A percentile compares a stretch with the other conserved stretches of the same genome.
Conservation (phyloP, 2,329 filamentous ascomycete genomes). For the Thelonectria blattea region DNA sequence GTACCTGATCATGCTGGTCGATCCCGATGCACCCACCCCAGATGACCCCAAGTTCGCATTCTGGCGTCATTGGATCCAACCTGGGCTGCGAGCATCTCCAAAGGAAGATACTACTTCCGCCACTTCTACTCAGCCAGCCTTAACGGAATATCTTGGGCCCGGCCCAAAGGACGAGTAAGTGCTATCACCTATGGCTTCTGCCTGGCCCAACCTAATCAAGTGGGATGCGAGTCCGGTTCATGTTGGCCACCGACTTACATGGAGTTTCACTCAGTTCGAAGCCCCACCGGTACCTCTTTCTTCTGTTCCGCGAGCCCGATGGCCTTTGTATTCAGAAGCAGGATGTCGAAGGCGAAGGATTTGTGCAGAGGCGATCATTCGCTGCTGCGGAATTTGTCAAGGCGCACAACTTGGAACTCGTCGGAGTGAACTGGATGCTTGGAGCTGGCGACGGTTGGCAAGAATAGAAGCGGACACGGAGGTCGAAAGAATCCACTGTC, state of each 20-base stretch:
- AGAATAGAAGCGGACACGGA: constrained; percentile 19
- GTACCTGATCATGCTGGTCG: constrained; percentile 57
- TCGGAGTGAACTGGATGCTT: constrained; percentile 54
- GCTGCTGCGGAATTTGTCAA: constrained; percentile 47
- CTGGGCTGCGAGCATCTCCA: constrained; percentile 45
- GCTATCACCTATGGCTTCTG: not conserved
- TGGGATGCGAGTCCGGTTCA: not conserved
- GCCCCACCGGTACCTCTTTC: constrained; percentile 55
- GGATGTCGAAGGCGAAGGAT: constrained; percentile 55
- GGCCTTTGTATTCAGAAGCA: constrained; percentile 44
- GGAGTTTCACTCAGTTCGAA: constrained; percentile 44
- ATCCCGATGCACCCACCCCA: constrained; percentile 61
- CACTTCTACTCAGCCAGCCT: constrained; percentile 40
- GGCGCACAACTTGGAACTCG: constrained; percentile 47
- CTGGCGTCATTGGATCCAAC: constrained; percentile 61
- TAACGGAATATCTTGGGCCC: constrained; percentile 53
- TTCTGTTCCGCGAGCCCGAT: constrained; percentile 50
- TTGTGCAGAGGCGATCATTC: constrained; percentile 52
- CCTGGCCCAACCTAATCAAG: not conserved
- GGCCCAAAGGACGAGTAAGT: constrained; percentile 55
- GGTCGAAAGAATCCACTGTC: too few species aligned
- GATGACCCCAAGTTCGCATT: constrained; percentile 61
- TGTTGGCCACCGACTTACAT: not conserved
- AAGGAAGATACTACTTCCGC: constrained; percentile 29
- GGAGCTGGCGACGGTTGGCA: constrained; percentile 53